Percentiles rank a stretch among this genome's conserved stretches.
Evolutionary conservation across 2,329 filamentous ascomycete genomes (phyloP).

Genomic region (Alternaria ethzedia): DNA sequence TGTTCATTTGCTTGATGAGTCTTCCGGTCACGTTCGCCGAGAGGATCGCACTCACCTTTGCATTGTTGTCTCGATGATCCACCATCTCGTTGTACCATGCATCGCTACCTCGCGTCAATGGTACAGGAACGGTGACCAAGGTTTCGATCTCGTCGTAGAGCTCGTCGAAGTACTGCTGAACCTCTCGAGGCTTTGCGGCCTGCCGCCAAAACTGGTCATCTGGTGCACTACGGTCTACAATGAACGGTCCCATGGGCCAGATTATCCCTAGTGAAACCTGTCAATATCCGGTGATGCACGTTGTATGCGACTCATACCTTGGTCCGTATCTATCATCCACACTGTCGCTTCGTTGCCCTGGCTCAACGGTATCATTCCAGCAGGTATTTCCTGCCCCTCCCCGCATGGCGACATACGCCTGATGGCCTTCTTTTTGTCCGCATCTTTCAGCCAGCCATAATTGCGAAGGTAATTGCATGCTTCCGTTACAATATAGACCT

Average conservation of each 20-base stretch:
- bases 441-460: neutral
- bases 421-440: neutral
- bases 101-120: neutral
- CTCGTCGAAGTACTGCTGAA: slow-evolving; percentile 3
- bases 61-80: neutral
- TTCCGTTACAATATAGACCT: slow-evolving; percentile 7
- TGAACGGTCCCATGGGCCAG: neutral
- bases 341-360: slow-evolving; percentile 4
- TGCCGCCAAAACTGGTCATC: slow-evolving; percentile 1
- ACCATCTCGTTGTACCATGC: neutral
- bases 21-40: neutral
- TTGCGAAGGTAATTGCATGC: slow-evolving; percentile 9
- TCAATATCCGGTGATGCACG: neutral
- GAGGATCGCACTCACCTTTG: neutral
- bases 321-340: slow-evolving; percentile 6
- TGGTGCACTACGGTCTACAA: slow-evolving; percentile 1
- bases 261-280: neutral
- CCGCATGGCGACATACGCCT: slow-evolving; percentile 1
- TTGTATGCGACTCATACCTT: slow-evolving; percentile 1
- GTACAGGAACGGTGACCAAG: slow-evolving; percentile 2
- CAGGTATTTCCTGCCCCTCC: neutral
- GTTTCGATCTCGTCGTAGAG: neutral
- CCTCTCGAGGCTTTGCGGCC: neutral
- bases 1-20: neutral
- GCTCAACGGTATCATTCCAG: slow-evolving; percentile 6